A percentile compares a stretch with the other conserved stretches of the same genome.
phyloP scores from a whole-genome alignment of 2,329 filamentous ascomycete genomes.

The Torrubiella hemipterigena region DNA sequence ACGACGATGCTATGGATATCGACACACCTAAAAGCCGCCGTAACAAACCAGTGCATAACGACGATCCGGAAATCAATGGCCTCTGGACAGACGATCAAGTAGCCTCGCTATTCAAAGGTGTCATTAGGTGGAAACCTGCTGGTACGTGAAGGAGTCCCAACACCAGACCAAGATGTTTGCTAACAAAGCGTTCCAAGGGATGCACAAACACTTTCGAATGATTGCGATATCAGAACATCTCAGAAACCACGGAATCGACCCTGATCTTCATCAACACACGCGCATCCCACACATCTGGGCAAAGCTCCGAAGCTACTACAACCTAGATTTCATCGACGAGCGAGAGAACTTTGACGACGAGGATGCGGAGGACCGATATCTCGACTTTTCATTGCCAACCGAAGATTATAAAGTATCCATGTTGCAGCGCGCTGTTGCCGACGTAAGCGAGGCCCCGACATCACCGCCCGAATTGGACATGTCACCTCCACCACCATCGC shows the following conservation, averaged over 20 bases:
- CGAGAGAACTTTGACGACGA: conserved; percentile 59
- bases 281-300: conserved; percentile 85
- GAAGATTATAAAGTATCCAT: conserved; percentile 34
- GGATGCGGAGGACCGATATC: conserved; percentile 46
- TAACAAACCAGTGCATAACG: conserved; percentile 19
- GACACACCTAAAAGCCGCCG: conserved; percentile 39
- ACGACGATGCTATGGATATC: conserved; percentile 50
- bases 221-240: conserved; percentile 73
- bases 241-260: conserved; percentile 67
- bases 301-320: conserved; percentile 74
- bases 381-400: conserved; percentile 51
- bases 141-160: conserved; percentile 34
- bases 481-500: conserved; percentile 8
- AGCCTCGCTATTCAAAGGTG: conserved; percentile 80
- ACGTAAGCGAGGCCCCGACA: conserved; percentile 33
- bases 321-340: conserved; percentile 76
- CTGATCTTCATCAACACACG: conserved; percentile 62
- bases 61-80: conserved; percentile 36
- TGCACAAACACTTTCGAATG: conserved; percentile 92
- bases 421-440: conserved; percentile 29
- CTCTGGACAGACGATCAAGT: conserved; percentile 95
- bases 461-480: conserved; percentile 34
- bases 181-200: conserved; percentile 45
- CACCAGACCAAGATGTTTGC: background rate
- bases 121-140: conserved; percentile 94